Base-by-base conservation (phyloP, 192 early-diverging fungal species). In the Mortierella antarctica region DNA sequence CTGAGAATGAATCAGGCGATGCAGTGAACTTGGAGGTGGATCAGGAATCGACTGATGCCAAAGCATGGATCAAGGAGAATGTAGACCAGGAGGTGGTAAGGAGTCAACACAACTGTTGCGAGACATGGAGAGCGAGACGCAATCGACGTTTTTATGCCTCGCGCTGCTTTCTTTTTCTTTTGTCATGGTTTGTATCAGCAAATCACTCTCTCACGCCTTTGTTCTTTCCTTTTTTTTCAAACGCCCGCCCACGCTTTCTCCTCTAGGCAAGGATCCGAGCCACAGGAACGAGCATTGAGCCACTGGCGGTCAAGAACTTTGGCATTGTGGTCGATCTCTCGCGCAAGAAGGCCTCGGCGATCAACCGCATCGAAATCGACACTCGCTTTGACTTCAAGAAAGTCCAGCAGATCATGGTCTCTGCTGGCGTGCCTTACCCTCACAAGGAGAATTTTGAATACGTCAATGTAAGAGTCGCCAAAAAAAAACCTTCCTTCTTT, bases 391-490 rank as follows among this genome's bases (percentile, higher is more conserved):
- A 87, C 48, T 81, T 87, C 18, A 76, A 71, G 11, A 83, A 85
- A 23, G 57, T 87, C 18, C 68, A 83, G 56, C 86, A 87, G 65
- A 78, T 90, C 64, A 86, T 90, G 89, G 86, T 89, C 11, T 88
- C 89, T 14, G 82, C 87, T 6, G 70, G 86, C 4, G 57, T 82
- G 21, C 31, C 62, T 18, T 90, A 87, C 68, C 86, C 87, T 2
- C 81, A 87, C 67, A 87, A 87, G 59, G 80, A 71, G 14, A 73
- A 86, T 50, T 87, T 83, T 74, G 72, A 70, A 61, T 88, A 87
- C 67, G 86, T 86, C 4, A 84, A 90, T 70, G 88, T 89, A 85
- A 71, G 82, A 2, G 40, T 20, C 49, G 0, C 17, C 12, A 63
- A 18, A 9, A 18, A 17, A n/a, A 39, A 61, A 21, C 42, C 39